Evolutionary conservation across 139 green algal genomes (phyloP).

Genomic region (Spirogloea muscicola): DNA sequence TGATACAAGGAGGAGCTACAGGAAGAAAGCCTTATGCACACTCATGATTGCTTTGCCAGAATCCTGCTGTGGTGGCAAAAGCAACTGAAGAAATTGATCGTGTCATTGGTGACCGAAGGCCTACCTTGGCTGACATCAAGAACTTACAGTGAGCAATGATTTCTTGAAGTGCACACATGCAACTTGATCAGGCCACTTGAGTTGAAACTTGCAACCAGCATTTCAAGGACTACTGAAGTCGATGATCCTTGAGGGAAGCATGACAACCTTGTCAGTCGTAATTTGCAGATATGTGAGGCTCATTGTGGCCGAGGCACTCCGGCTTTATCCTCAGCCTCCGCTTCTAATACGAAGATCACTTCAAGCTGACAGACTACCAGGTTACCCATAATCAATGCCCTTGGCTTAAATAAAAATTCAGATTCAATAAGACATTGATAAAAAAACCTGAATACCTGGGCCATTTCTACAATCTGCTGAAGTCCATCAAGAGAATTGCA

Average conservation of each 20-base stretch:
- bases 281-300: slow-evolving; percentile 38
- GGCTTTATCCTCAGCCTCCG: slow-evolving; percentile 93
- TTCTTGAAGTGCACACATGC: background rate
- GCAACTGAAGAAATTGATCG: slow-evolving; percentile 70
- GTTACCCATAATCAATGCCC: too few relatives aligned
- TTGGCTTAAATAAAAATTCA: background rate
- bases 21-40: too few relatives aligned
- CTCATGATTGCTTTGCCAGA: too few relatives aligned
- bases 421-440: background rate
- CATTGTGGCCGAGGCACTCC: slow-evolving; percentile 79
- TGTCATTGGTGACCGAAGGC: slow-evolving; percentile 63
- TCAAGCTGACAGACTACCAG: slow-evolving; percentile 72
- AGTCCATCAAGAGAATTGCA: slow-evolving; percentile 1
- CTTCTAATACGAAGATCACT: slow-evolving; percentile 90
- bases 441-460: background rate
- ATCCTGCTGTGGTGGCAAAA: slow-evolving; percentile 61
- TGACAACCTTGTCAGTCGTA: slow-evolving; percentile 59
- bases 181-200: background rate
- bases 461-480: background rate
- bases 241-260: background rate
- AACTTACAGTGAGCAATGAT: slow-evolving; percentile 26
- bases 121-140: slow-evolving; percentile 53
- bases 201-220: background rate
- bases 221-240: background rate
- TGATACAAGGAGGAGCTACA: background rate